Conservation (phyloP, 805 yeast genomes). For the Saitoella complicata region DNA sequence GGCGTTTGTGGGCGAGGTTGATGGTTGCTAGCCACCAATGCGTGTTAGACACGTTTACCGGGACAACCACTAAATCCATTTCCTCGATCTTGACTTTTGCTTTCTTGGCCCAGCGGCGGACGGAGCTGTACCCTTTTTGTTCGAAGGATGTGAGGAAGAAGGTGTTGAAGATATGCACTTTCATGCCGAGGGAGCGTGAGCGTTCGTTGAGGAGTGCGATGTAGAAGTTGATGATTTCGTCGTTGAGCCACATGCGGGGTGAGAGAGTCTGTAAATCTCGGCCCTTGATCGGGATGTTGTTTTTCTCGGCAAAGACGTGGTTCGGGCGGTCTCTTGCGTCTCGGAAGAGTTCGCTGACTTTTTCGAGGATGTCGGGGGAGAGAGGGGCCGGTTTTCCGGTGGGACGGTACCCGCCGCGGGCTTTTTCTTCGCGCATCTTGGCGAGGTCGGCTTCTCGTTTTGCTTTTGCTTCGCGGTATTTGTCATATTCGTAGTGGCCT, state of each 20-base stretch:
- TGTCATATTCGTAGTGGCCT: too few relatives aligned
- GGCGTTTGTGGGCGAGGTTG: slow-evolving; percentile 40
- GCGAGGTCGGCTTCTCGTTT: too few relatives aligned
- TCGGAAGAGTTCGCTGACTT: too few relatives aligned
- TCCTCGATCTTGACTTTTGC: slow-evolving; percentile 49
- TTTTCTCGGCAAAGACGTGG: slow-evolving; percentile 16
- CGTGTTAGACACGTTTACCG: slow-evolving; percentile 65
- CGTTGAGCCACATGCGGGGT: slow-evolving; percentile 75
- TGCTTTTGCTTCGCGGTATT: too few relatives aligned
- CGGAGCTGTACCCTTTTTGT: slow-evolving; percentile 61
- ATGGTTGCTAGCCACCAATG: slow-evolving; percentile 89
- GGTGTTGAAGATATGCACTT: slow-evolving; percentile 63
- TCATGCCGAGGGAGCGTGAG: slow-evolving; percentile 20
- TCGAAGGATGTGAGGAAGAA: slow-evolving; percentile 68
- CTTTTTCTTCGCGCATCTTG: too few relatives aligned
- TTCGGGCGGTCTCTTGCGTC: slow-evolving; percentile 7
- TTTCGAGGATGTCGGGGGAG: too few relatives aligned
- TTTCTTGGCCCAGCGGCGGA: slow-evolving; percentile 68
- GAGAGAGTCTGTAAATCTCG: slow-evolving; percentile 57
- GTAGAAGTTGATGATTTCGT: slow-evolving; percentile 74
- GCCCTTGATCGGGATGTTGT: slow-evolving; percentile 40
- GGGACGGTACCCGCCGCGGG: too few relatives aligned
- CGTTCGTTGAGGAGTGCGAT: slow-evolving; percentile 37
- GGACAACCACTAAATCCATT: slow-evolving; percentile 55
- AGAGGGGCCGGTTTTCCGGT: too few relatives aligned